These are phyloP conservation scores for Cerioporus squamosus DNA, from an alignment of 1,284 basidiomycete genomes.

Conservation along the genomic window DNA sequence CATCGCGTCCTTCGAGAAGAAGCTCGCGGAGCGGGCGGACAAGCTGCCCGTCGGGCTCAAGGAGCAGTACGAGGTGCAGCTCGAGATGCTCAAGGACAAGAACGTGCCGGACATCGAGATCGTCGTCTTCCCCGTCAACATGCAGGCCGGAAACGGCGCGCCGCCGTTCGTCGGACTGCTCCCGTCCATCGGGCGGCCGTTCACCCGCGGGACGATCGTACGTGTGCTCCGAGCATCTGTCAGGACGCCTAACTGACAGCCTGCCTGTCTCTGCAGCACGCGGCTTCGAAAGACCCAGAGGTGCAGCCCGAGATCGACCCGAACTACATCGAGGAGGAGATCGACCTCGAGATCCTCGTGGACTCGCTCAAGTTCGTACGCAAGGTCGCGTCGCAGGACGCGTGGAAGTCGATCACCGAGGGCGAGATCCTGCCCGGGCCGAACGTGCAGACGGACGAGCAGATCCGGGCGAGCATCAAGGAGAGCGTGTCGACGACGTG, in stretches of 20 bases:
- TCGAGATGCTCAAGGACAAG: constrained; percentile 11
- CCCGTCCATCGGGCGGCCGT: constrained; percentile 14
- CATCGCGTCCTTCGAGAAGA: constrained; percentile 1
- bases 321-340: constrained; percentile 42
- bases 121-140: constrained; percentile 1
- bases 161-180: constrained; percentile 24
- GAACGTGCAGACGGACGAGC: constrained; percentile 8
- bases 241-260: no score
- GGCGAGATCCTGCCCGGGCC: constrained; percentile 32
- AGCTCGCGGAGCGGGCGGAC: not conserved
- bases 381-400: constrained; percentile 1
- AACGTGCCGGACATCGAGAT: constrained; percentile 15
- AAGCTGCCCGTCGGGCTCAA: constrained; percentile 11
- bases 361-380: constrained; percentile 42
- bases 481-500: constrained; percentile 1
- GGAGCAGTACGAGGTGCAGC: constrained; percentile 21
- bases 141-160: constrained; percentile 12
- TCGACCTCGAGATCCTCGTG: constrained; percentile 39
- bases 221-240: not conserved
- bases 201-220: constrained; percentile 39
- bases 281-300: constrained; percentile 36
- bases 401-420: not conserved
- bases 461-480: constrained; percentile 5
- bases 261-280: constrained; percentile 24
- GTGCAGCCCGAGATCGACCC: constrained; percentile 44